Conservation (phyloP, 2,329 filamentous ascomycete species). For the Ophiostoma angusticollis region DNA sequence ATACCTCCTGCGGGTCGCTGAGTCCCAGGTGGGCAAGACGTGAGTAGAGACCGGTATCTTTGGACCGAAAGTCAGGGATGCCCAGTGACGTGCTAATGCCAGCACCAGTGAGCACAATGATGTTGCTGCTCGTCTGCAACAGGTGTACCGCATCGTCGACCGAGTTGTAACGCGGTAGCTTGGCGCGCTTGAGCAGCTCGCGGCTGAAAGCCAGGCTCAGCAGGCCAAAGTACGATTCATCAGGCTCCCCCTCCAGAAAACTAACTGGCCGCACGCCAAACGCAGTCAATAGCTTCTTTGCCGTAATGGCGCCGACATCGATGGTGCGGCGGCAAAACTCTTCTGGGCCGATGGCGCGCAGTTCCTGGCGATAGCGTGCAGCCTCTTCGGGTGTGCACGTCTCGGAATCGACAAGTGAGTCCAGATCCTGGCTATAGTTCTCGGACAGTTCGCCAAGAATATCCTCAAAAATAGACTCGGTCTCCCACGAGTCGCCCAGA, state of each 20-base stretch:
- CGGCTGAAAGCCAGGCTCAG: conserved; percentile 66
- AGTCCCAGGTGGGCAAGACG: conserved; percentile 66
- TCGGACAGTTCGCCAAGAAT: conserved; percentile 45
- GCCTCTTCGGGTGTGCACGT: conserved; percentile 58
- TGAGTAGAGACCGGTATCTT: conserved; percentile 82
- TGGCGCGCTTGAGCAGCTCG: conserved; percentile 69
- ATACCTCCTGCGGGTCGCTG: conserved; percentile 84
- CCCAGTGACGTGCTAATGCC: conserved; percentile 94
- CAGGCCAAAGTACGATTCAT: conserved; percentile 62
- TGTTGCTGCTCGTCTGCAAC: conserved; percentile 62
- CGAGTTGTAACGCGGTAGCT: conserved; percentile 68
- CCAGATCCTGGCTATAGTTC: conserved; percentile 33
- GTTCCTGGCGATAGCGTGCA: conserved; percentile 50
- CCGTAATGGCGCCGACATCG: conserved; percentile 54
- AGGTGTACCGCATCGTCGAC: conserved; percentile 77
- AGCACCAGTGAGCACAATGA: conserved; percentile 87
- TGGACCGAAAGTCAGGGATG: conserved; percentile 93
- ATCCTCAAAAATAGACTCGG: conserved; percentile 51
- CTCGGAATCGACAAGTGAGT: conserved; percentile 28
- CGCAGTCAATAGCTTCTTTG: conserved; percentile 73
- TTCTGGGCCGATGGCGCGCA: conserved; percentile 64
- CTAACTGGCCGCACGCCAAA: conserved; percentile 65
- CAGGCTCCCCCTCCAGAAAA: conserved; percentile 60
- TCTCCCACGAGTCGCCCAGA: conserved; percentile 46
- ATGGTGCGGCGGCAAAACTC: conserved; percentile 65